phyloP scores from a whole-genome alignment of 371 early-diverging fungal species.

The Furculomyces boomerangus region DNA sequence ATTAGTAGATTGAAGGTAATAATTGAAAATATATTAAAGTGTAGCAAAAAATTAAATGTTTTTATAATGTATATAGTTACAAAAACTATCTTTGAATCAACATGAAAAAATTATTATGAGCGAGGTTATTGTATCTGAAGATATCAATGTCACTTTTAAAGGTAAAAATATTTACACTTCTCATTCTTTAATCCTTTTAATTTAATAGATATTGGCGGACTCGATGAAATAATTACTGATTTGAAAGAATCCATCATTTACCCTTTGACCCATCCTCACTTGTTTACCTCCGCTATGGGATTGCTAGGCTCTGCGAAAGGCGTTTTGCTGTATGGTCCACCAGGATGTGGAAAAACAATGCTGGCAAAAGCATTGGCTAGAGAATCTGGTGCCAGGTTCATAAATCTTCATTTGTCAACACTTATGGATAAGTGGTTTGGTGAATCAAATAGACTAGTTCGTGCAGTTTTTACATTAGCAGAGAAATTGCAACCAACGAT shows the following conservation, averaged over 20 bases:
- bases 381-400: slow-evolving; percentile 88
- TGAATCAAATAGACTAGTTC: slow-evolving; percentile 84
- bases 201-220: slow-evolving; percentile 67
- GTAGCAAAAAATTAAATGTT: no score
- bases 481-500: slow-evolving; percentile 86
- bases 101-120: slow-evolving; percentile 87
- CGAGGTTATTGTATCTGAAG: slow-evolving; percentile 85
- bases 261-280: slow-evolving; percentile 75
- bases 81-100: slow-evolving; percentile 62
- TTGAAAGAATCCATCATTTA: slow-evolving; percentile 88
- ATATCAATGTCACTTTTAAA: slow-evolving; percentile 60
- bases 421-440: slow-evolving; percentile 96
- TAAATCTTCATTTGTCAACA: slow-evolving; percentile 89
- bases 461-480: slow-evolving; percentile 84
- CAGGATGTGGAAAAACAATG: slow-evolving; percentile 96
- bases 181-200: not conserved
- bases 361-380: slow-evolving; percentile 91
- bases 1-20: slow-evolving; percentile 13
- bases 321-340: slow-evolving; percentile 86
- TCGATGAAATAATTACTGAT: slow-evolving; percentile 77
- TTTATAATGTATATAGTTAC: slow-evolving; percentile 1
- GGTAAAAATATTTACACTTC: not conserved
- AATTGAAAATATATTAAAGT: no score
- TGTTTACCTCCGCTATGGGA: slow-evolving; percentile 72
- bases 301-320: slow-evolving; percentile 87